These are phyloP conservation scores for Hirschfeldia incana DNA, from an alignment of 345 rosid species.

Conservation along the genomic window DNA sequence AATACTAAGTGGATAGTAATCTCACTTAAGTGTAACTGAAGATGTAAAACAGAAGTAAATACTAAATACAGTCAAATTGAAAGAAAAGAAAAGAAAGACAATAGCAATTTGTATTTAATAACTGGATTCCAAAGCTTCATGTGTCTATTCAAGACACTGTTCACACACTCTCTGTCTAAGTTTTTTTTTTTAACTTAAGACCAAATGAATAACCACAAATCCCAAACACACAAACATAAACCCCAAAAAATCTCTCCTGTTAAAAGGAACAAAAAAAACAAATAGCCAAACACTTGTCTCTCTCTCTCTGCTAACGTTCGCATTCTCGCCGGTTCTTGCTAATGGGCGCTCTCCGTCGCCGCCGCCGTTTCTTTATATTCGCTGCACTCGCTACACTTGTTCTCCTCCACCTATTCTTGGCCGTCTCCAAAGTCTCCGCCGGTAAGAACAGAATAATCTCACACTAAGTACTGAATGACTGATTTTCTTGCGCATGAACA, in stretches of 20 bases:
- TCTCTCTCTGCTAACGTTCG: conserved; percentile 22
- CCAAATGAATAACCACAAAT: conserved; percentile 35
- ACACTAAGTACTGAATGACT: background rate
- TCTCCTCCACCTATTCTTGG: conserved; percentile 55
- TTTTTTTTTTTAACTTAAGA: conserved; percentile 37
- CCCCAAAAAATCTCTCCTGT: conserved; percentile 20
- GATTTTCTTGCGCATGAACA: background rate
- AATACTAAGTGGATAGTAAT: background rate
- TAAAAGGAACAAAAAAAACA: background rate
- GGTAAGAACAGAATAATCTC: conserved; percentile 4
- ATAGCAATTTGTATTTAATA: conserved; percentile 25
- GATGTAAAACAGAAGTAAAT: background rate
- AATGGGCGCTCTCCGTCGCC: conserved; percentile 55
- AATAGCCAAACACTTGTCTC: conserved; percentile 15
- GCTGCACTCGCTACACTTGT: conserved; percentile 50
- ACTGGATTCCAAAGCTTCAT: conserved; percentile 30
- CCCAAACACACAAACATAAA: conserved; percentile 22
- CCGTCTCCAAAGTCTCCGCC: conserved; percentile 34
- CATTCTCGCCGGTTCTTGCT: conserved; percentile 38
- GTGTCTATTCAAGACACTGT: conserved; percentile 23
- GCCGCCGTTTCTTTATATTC: conserved; percentile 33
- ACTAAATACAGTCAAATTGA: background rate
- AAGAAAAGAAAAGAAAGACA: background rate
- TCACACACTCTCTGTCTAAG: conserved; percentile 24
- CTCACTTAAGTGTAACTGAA: conserved; percentile 1